Conservation (phyloP, 2,329 filamentous ascomycete genomes). For the Fusarium robinianum region DNA sequence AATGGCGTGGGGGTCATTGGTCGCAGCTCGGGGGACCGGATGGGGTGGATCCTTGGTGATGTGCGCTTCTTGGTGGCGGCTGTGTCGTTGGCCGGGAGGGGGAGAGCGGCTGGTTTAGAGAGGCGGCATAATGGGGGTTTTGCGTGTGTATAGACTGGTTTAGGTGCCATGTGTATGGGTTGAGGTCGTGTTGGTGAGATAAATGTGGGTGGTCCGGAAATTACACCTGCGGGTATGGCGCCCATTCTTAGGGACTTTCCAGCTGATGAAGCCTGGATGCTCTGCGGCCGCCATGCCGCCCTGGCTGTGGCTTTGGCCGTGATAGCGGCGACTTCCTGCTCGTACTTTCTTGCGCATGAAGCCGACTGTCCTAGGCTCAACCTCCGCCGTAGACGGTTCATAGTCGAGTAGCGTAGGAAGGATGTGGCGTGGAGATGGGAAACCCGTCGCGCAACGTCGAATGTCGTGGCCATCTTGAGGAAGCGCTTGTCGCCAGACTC, state of each 20-base stretch:
- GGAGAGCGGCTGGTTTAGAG: slow-evolving; percentile 38
- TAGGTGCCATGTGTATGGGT: slow-evolving; percentile 2
- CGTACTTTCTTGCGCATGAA: slow-evolving; percentile 39
- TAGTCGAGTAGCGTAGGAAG: slow-evolving; percentile 66
- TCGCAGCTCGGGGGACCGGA: slow-evolving; percentile 44
- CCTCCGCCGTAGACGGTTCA: slow-evolving; percentile 62
- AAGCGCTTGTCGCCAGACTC: slow-evolving; percentile 53
- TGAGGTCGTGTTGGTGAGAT: slow-evolving; percentile 15
- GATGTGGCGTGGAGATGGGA: slow-evolving; percentile 54
- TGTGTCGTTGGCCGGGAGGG: slow-evolving; percentile 35
- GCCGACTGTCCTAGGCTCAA: slow-evolving; percentile 41
- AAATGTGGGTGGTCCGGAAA: slow-evolving; percentile 8
- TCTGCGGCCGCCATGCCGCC: slow-evolving; percentile 31
- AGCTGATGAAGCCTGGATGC: slow-evolving; percentile 26
- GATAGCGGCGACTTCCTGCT: slow-evolving; percentile 29
- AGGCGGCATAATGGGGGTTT: slow-evolving; percentile 34
- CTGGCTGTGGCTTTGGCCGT: slow-evolving; percentile 26
- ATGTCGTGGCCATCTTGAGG: slow-evolving; percentile 51
- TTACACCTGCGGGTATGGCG: slow-evolving; percentile 13
- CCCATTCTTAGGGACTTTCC: slow-evolving; percentile 26
- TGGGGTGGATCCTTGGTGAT: slow-evolving; percentile 39
- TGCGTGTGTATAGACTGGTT: slow-evolving; percentile 13
- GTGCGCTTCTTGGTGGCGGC: slow-evolving; percentile 36
- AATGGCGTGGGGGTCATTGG: slow-evolving; percentile 22
- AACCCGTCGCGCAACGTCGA: slow-evolving; percentile 44